These are phyloP conservation scores for Raffaelea albimanens DNA, from an alignment of 2,329 filamentous ascomycete species.

Conservation along the genomic window DNA sequence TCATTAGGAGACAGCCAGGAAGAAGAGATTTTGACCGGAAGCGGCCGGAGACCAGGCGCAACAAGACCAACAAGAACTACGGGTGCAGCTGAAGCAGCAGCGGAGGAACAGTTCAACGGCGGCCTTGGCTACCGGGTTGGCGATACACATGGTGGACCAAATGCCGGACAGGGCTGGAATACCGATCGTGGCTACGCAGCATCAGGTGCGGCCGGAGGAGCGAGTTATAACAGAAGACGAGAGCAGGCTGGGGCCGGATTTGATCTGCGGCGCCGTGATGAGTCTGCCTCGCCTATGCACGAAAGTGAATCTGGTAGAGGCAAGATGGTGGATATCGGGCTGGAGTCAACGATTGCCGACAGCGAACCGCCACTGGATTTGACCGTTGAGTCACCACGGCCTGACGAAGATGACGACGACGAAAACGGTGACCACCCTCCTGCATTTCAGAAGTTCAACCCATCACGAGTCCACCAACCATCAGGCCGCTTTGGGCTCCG, in stretches of 20 bases:
- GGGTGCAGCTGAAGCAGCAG: neutral
- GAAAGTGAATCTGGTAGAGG: conserved; percentile 32
- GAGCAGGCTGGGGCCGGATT: conserved; percentile 10
- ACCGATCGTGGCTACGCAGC: conserved; percentile 34
- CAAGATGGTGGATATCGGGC: conserved; percentile 78
- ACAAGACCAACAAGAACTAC: neutral
- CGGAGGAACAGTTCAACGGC: neutral
- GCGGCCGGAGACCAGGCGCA: conserved; percentile 21
- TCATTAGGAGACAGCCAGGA: conserved; percentile 47
- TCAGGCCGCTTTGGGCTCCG: conserved; percentile 29
- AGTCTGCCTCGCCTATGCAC: conserved; percentile 5
- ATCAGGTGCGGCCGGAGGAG: conserved; percentile 12
- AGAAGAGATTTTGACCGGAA: conserved; percentile 23
- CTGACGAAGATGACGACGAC: conserved; percentile 24
- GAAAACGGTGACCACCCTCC: conserved; percentile 31
- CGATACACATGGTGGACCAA: neutral
- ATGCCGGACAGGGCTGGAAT: conserved; percentile 39
- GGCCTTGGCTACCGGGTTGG: neutral
- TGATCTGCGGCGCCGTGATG: conserved; percentile 10
- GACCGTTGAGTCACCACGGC: conserved; percentile 41
- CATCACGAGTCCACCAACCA: conserved; percentile 23
- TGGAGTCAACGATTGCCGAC: conserved; percentile 57
- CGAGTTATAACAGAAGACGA: neutral
- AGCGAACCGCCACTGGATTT: conserved; percentile 52
- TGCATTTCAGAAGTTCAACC: conserved; percentile 52